Evolutionary conservation across 2,329 filamentous ascomycete species (phyloP).

Genomic region (Phaeosphaeriaceae sp.): DNA sequence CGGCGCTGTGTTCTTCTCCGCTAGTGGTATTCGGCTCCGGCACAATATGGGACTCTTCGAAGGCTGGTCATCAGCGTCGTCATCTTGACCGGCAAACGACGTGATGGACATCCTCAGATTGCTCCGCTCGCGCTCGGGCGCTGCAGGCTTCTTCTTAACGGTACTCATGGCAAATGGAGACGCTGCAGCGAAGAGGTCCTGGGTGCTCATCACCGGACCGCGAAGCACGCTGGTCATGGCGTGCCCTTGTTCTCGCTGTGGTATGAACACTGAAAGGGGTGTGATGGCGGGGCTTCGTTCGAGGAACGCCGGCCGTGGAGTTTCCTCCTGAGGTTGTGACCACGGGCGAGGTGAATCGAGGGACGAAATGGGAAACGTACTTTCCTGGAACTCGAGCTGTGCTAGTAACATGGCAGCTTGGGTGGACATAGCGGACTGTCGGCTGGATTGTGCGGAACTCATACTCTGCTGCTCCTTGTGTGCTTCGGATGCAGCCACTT

Average conservation of each 20-base stretch:
- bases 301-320: constrained; percentile 16
- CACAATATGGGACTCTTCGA: constrained; percentile 30
- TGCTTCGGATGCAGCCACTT: neutral
- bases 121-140: constrained; percentile 19
- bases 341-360: constrained; percentile 20
- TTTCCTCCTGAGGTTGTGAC: constrained; percentile 23
- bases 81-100: constrained; percentile 13
- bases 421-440: constrained; percentile 41
- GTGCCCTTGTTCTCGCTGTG: constrained; percentile 23
- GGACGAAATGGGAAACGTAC: constrained; percentile 25
- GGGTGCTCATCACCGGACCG: constrained; percentile 48
- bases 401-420: constrained; percentile 46
- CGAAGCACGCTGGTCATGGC: constrained; percentile 18
- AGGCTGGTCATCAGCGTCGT: constrained; percentile 8
- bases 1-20: constrained; percentile 31
- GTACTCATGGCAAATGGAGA: constrained; percentile 51
- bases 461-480: constrained; percentile 1
- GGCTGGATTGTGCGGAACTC: constrained; percentile 11
- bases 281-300: constrained; percentile 35
- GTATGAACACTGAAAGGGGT: constrained; percentile 38
- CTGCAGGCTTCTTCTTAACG: constrained; percentile 47
- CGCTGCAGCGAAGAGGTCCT: constrained; percentile 52
- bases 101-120: constrained; percentile 32
- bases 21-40: constrained; percentile 32
- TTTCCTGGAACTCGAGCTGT: constrained; percentile 43